Evolutionary conservation across 805 yeast species (phyloP), one percentile per base, ranked within the genome.

Genomic region (Schwanniomyces pseudopolymorphus): DNA sequence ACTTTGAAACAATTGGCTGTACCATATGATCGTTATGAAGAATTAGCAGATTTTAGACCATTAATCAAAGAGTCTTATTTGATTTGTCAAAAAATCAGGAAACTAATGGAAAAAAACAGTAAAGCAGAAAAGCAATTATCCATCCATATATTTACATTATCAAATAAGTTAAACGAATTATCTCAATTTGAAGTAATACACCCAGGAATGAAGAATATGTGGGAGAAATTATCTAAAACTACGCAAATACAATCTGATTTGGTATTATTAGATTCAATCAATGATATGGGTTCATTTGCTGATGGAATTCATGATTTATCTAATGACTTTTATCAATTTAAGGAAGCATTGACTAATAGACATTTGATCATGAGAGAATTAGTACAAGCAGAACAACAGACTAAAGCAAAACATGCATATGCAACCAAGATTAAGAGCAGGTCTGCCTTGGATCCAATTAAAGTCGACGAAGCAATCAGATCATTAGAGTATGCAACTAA

Each of bases 341-440:
- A 94, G 64, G 99, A 94, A 66, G 85, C 96, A 0, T 72, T 94
- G 45, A 94, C 99, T 0, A 91, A 92, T 66, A 77, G 99, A 48
- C 96, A 94, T 63, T 73, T 94, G 47, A 68, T 92, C 33, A 94
- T 94, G 96, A 78, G 97, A 44, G 99, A 94, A 54, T 72, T 89
- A 43, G 58, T 80, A 26, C 86, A 81, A 59, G 91, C 97, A 1
- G 96, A 91, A 63, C 80, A 83, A 6, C 80, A 75, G 46, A 82
- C 96, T 1, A 81, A 79, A 54, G 67, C 79, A 25, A 86, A 81
- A 57, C 96, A 88, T 57, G 79, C 81, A 41, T 75, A 80, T 4
- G 95, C 96, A 1, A 75, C 80, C 7, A 83, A 84, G 57, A 75
- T 89, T 46, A 87, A 88, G 55, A 81, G 81, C 45, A 83, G 79